Conservation (phyloP, 352 stramenopile genomes). For the Phytophthora pini region DNA sequence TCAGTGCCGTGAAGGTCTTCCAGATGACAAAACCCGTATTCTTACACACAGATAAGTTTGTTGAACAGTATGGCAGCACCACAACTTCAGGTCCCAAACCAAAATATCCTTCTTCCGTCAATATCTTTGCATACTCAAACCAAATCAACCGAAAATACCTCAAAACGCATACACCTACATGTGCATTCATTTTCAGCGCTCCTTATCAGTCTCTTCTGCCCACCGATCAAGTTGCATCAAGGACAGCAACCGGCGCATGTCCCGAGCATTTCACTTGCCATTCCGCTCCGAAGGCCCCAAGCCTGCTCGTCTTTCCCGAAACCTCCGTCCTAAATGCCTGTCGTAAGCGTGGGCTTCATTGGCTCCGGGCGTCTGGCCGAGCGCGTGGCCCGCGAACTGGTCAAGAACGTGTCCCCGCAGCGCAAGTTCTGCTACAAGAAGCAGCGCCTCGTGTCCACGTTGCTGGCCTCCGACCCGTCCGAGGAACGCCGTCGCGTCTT, state of each 20-base stretch:
- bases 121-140: neutral
- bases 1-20: too few relatives aligned
- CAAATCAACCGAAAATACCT: neutral
- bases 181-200: neutral
- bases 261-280: slow-evolving; percentile 17
- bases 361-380: slow-evolving; percentile 72
- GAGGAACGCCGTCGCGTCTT: slow-evolving; percentile 67
- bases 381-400: slow-evolving; percentile 60
- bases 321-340: slow-evolving; percentile 18
- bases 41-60: too few relatives aligned
- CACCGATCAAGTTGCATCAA: slow-evolving; percentile 1
- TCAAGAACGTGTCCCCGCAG: slow-evolving; percentile 67
- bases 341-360: slow-evolving; percentile 79
- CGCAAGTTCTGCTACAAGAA: slow-evolving; percentile 79
- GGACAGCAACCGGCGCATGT: slow-evolving; percentile 3
- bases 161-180: neutral
- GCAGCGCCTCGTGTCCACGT: slow-evolving; percentile 71
- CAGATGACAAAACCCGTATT: too few relatives aligned
- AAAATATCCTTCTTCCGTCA: neutral
- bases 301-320: neutral
- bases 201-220: slow-evolving; percentile 3
- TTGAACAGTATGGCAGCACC: too few relatives aligned
- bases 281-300: slow-evolving; percentile 12
- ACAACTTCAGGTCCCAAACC: too few relatives aligned
- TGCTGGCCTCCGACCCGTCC: slow-evolving; percentile 70